Conservation (phyloP, 768 basidiomycete species). For the Zangia roseola region DNA sequence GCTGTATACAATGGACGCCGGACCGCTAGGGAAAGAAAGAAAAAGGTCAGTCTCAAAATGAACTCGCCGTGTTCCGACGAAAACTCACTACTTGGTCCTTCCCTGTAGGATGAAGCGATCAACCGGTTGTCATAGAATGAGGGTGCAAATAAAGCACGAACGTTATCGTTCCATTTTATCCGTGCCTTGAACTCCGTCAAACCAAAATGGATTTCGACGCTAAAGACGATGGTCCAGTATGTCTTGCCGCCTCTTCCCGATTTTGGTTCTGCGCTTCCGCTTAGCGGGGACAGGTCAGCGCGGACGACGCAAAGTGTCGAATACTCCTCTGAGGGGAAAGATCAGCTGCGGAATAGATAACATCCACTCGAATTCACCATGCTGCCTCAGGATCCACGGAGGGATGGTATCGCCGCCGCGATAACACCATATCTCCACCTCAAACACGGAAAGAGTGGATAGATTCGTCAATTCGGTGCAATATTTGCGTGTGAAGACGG, state of each 20-base stretch:
- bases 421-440: constrained; percentile 85
- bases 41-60: not conserved
- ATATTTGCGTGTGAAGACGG: constrained; percentile 78
- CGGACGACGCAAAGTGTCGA: constrained; percentile 78
- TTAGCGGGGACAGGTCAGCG: constrained; percentile 72
- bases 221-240: constrained; percentile 84
- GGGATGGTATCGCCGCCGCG: constrained; percentile 70
- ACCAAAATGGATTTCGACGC: constrained; percentile 81
- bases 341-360: constrained; percentile 1
- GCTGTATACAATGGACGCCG: constrained; percentile 79
- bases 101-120: constrained; percentile 42
- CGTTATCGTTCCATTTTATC: constrained; percentile 81
- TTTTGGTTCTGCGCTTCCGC: constrained; percentile 69
- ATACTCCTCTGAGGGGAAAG: constrained; percentile 51
- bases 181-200: constrained; percentile 79
- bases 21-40: constrained; percentile 50
- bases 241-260: constrained; percentile 61
- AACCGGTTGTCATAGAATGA: not conserved
- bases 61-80: not conserved
- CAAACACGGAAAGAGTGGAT: constrained; percentile 74
- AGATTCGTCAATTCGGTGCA: constrained; percentile 78
- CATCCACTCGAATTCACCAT: constrained; percentile 24
- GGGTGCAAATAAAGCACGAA: constrained; percentile 37
- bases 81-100: constrained; percentile 65
- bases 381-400: constrained; percentile 68